A percentile compares a stretch with the other conserved stretches of the same genome.
phyloP scores from a whole-genome alignment of 352 stramenopile genomes.

The Thalassiosira exigua region DNA sequence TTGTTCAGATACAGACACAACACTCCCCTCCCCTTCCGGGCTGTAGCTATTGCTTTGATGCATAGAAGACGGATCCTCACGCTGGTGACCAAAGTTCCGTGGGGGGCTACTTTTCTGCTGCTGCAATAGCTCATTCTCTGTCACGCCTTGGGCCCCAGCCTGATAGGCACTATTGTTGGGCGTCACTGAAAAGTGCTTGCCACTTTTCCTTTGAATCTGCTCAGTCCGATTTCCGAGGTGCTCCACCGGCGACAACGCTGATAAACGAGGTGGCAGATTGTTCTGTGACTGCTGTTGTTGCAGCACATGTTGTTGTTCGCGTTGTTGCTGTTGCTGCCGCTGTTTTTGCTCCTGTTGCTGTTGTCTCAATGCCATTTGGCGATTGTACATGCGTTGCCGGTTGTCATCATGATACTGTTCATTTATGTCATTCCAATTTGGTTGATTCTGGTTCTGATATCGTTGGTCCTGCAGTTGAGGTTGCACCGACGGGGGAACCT shows the following conservation, averaged over 20 bases:
- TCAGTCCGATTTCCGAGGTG: constrained; percentile 89
- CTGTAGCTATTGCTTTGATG: not conserved
- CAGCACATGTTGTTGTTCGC: not conserved
- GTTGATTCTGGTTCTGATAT: constrained; percentile 22
- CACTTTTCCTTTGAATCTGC: constrained; percentile 50
- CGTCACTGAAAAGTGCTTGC: constrained; percentile 13
- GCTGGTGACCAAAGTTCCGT: constrained; percentile 1
- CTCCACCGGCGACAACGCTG: constrained; percentile 89
- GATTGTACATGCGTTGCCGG: constrained; percentile 36
- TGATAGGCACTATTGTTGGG: no score
- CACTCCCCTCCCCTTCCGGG: constrained; percentile 19
- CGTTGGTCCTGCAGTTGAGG: constrained; percentile 20
- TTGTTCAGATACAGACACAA: constrained; percentile 27
- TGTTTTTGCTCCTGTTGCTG: constrained; percentile 14
- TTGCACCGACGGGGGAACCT: no score
- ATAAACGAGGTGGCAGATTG: constrained; percentile 12
- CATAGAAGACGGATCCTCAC: not conserved
- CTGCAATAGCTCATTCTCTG: not conserved
- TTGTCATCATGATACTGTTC: constrained; percentile 21
- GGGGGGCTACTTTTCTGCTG: constrained; percentile 1
- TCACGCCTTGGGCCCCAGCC: not conserved
- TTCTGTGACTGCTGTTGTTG: constrained; percentile 5
- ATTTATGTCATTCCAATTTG: constrained; percentile 44
- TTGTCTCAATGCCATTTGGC: constrained; percentile 24
- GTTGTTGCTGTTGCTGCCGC: not conserved